These are phyloP conservation scores for Danielozyma ontarioensis DNA, from an alignment of 805 yeast species.

Conservation along the genomic window DNA sequence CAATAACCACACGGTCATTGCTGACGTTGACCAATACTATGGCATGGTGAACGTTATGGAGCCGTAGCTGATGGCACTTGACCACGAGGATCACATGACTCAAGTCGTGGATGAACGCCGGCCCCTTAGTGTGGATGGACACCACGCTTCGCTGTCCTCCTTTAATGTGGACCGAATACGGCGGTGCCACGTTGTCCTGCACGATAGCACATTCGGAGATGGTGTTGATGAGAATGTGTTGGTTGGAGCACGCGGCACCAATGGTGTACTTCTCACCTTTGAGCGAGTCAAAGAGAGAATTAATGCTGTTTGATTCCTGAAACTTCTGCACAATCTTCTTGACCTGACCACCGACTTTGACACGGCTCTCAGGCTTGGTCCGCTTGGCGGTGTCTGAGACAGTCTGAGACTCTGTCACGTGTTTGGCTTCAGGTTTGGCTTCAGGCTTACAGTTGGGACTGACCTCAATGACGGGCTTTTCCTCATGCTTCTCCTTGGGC, in stretches of 20 bases:
- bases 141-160: neutral
- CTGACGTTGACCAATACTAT: slow-evolving; percentile 4
- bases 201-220: slow-evolving; percentile 1
- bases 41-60: slow-evolving; percentile 8
- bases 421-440: too few species aligned
- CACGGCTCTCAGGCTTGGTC: too few species aligned
- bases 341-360: too few species aligned
- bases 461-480: too few species aligned
- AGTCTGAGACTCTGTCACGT: too few species aligned
- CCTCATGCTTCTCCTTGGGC: too few species aligned
- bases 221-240: slow-evolving; percentile 5
- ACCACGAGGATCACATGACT: slow-evolving; percentile 7
- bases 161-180: slow-evolving; percentile 3
- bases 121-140: slow-evolving; percentile 8
- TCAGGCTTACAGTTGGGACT: too few species aligned
- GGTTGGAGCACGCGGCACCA: slow-evolving; percentile 1
- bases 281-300: neutral
- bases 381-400: too few species aligned
- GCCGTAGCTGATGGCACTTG: slow-evolving; percentile 13
- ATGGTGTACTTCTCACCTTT: neutral
- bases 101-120: slow-evolving; percentile 7
- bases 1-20: slow-evolving; percentile 7
- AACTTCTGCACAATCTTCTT: neutral
- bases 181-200: neutral
- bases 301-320: neutral